A percentile compares a stretch with the other conserved stretches of the same genome.
These are phyloP conservation scores for Paecilomyces niveus DNA, from an alignment of 2,329 filamentous ascomycete species.

Conservation along the genomic window DNA sequence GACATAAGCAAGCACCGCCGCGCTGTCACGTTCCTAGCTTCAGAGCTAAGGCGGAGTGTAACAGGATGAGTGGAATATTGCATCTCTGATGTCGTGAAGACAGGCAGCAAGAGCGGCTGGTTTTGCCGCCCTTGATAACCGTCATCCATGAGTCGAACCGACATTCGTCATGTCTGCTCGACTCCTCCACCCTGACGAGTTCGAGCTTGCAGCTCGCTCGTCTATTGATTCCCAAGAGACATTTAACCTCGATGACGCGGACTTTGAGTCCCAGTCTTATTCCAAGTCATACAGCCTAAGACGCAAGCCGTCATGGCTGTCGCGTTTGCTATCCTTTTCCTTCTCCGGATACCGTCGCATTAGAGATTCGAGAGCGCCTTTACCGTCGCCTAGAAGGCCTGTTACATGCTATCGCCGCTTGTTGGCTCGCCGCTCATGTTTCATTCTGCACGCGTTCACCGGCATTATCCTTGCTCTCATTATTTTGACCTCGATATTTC, in stretches of 20 bases:
- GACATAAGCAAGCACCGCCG: not conserved
- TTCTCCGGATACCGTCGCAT: conserved; percentile 24
- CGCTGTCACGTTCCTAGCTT: not conserved
- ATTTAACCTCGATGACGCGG: conserved; percentile 36
- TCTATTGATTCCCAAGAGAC: conserved; percentile 33
- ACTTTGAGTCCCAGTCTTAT: conserved; percentile 33
- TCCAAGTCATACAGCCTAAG: conserved; percentile 17
- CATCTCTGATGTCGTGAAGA: not conserved
- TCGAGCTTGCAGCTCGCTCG: conserved; percentile 32
- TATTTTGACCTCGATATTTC: conserved; percentile 41
- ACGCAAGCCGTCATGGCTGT: conserved; percentile 16
- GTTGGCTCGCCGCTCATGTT: conserved; percentile 23
- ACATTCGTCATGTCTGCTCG: conserved; percentile 26
- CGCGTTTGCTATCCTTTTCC: conserved; percentile 19
- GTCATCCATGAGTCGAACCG: not conserved
- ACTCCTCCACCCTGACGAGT: conserved; percentile 34
- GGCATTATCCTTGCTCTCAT: conserved; percentile 27
- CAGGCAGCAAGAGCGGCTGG: not conserved
- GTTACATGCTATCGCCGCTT: conserved; percentile 19
- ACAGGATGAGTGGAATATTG: not conserved
- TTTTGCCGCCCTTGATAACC: not conserved
- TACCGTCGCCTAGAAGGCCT: conserved; percentile 14
- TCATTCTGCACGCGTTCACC: conserved; percentile 19
- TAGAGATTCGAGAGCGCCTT: conserved; percentile 18
- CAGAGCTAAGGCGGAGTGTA: not conserved